Evolutionary conservation across 2,329 filamentous ascomycete species (phyloP), one percentile per base, ranked within the genome.

Genomic region (Cercospora zeae-maydis): DNA sequence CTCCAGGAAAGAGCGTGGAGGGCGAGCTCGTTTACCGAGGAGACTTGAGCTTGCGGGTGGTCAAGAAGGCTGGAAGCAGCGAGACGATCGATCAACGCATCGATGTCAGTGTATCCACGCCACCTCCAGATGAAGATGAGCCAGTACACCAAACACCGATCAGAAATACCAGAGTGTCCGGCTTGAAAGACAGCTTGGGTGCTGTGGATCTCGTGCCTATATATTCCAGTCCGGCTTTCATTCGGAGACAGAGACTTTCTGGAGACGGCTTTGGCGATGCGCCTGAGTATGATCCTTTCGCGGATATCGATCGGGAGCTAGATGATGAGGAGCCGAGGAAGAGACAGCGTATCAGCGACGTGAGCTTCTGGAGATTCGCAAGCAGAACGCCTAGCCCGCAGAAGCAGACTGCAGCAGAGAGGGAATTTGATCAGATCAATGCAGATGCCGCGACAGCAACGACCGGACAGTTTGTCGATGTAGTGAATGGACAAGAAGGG

Each of bases 191-290:
- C 9, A 59, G 57, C 45, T 39, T 70, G n/a, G 65, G 63, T 33
- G 62, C 55, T 27, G 58, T 54, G 1, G 66, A 65, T 27, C 63
- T 66, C n/a, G 67, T 8, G 70, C 78, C 49, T 78, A 69, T 69
- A 39, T 71, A 72, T 81, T 81, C 84, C 4, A 96, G 92, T 2
- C 92, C 92, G 0, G 90, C 91, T 0, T 96, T 96, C 69, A 78
- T 91, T 19, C 93, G 90, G 74, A 83, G 88, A 9, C 83, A 85
- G 13, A 82, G 89, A 60, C 78, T 89, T 3, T 92, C 89, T 0
- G 88, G 88, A 61, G 88, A 88, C 1, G 85, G 86, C 0, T 76
- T 89, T 0, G 85, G 88, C 56, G 85, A 89, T 66, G 82, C 82
- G 4, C 82, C 24, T 51, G 42, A 82, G 1, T 83, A 86, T 66